These are phyloP conservation scores for Monosporozyma servazzii DNA, from an alignment of 805 yeast species.

Conservation along the genomic window DNA sequence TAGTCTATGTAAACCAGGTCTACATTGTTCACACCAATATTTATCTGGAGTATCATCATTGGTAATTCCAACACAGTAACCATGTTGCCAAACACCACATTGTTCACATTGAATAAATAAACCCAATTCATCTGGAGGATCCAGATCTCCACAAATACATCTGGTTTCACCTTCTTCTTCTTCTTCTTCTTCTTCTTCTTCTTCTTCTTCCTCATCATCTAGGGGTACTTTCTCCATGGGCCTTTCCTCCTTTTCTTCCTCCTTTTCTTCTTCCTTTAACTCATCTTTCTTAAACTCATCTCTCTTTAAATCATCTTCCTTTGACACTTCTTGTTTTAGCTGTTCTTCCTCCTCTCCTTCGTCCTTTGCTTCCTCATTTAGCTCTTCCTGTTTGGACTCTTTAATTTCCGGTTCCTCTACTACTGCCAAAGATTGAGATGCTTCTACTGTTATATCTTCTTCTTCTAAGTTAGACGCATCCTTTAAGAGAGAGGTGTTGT, in stretches of 20 bases:
- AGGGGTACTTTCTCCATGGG: too few species aligned
- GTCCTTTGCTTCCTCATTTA: too few species aligned
- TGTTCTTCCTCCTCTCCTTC: too few species aligned
- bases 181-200: slow-evolving; percentile 26
- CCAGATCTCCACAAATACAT: slow-evolving; percentile 37
- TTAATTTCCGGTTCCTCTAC: too few species aligned
- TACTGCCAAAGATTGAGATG: too few species aligned
- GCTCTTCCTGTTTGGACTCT: too few species aligned
- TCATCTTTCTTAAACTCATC: not conserved
- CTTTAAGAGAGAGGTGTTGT: not conserved
- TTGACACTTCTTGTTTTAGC: not conserved
- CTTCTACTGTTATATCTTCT: not conserved
- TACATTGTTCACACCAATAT: slow-evolving; percentile 89
- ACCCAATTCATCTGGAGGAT: slow-evolving; percentile 45
- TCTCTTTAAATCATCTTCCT: too few species aligned
- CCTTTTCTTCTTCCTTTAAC: not conserved
- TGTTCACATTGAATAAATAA: slow-evolving; percentile 77
- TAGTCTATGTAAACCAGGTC: slow-evolving; percentile 64
- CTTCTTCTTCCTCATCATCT: slow-evolving; percentile 8
- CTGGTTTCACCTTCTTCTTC: slow-evolving; percentile 39
- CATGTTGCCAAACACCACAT: slow-evolving; percentile 97
- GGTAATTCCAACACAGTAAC: slow-evolving; percentile 82
- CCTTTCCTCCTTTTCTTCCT: not conserved
- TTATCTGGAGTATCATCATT: slow-evolving; percentile 72
- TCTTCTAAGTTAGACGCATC: not conserved